Base-by-base conservation (phyloP, 2,329 filamentous ascomycete species). In the Aspergillus fumigatiaffinis region DNA sequence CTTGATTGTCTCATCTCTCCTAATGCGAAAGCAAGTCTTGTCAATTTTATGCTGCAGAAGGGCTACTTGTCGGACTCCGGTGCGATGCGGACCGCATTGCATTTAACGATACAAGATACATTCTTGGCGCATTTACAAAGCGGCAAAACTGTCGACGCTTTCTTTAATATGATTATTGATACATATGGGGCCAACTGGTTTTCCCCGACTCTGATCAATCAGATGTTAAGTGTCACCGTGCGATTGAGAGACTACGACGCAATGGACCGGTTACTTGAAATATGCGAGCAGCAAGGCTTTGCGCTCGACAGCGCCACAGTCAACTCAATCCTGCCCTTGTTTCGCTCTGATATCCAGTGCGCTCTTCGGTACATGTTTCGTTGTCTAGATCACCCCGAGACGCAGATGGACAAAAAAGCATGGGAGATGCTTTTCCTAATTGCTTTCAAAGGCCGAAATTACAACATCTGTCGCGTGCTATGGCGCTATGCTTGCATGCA, bases 401-500 rank as follows among this genome's bases (percentile, higher is more conserved):
- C 66, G 49, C 55, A 53, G 20, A 44, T 71, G 35, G 53, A 68
- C 17, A 42, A 56, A 4, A 48, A 61, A 3, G 72, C 68, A 1
- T 75, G 71, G 57, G 68, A 75, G 28, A 63, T 66, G 14, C 67
- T 82, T 17, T 80, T 81, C 53, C 56, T 71, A 20, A 63, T 72
- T n/a, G 77, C 77, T 6, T 78, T 72, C 70, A 66, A 66, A 21
- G 59, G 57, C 48, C 66, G 66, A 23, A 62, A 67, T 38, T 76
- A 75, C 59, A 81, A 80, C 53, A 64, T 77, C 10, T 76, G 73
- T 52, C 75, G 75, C 10, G 76, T 80, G 8, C 58, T 81, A 5
- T 82, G 79, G 79, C 69, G 70, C 59, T 79, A 79, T 65, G 76
- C 78, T 5, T 80, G 79, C 60, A 68, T 80, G 55, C 52, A 70